A percentile compares a stretch with the other conserved stretches of the same genome.
Conservation (phyloP, 129 eudicot species). For the Flaveria sonorensis region DNA sequence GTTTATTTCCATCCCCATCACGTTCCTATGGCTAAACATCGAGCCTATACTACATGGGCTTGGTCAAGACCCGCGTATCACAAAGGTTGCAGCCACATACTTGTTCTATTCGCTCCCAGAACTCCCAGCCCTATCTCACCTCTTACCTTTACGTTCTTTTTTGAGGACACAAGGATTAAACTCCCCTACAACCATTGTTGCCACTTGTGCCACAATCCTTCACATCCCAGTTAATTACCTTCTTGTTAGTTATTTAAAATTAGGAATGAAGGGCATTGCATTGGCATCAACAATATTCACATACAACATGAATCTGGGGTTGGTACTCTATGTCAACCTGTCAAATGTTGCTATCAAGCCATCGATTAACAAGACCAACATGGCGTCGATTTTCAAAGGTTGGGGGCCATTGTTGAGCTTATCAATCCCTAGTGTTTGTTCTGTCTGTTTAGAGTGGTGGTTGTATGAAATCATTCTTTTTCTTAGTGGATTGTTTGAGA, state of each 20-base stretch:
- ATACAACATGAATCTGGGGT: slow-evolving; percentile 53
- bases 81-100: slow-evolving; percentile 50
- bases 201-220: slow-evolving; percentile 48
- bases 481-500: slow-evolving; percentile 54
- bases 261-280: slow-evolving; percentile 70
- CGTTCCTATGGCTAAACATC: slow-evolving; percentile 68
- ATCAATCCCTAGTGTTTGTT: slow-evolving; percentile 56
- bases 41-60: slow-evolving; percentile 51
- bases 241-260: slow-evolving; percentile 45
- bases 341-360: slow-evolving; percentile 58
- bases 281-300: slow-evolving; percentile 56
- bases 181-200: slow-evolving; percentile 50
- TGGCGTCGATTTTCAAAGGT: slow-evolving; percentile 49
- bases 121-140: slow-evolving; percentile 51
- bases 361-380: slow-evolving; percentile 38
- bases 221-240: slow-evolving; percentile 67
- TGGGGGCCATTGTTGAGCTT: slow-evolving; percentile 64
- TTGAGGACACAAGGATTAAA: slow-evolving; percentile 61
- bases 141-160: slow-evolving; percentile 54
- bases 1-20: slow-evolving; percentile 48
- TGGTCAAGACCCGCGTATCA: slow-evolving; percentile 59
- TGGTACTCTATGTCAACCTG: slow-evolving; percentile 41
- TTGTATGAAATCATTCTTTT: slow-evolving; percentile 73
- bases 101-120: slow-evolving; percentile 59
- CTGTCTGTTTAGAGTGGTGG: slow-evolving; percentile 87